Evolutionary conservation across 163 green algal species (phyloP).

Genomic region (Coccomyxa subellipsoidea): DNA sequence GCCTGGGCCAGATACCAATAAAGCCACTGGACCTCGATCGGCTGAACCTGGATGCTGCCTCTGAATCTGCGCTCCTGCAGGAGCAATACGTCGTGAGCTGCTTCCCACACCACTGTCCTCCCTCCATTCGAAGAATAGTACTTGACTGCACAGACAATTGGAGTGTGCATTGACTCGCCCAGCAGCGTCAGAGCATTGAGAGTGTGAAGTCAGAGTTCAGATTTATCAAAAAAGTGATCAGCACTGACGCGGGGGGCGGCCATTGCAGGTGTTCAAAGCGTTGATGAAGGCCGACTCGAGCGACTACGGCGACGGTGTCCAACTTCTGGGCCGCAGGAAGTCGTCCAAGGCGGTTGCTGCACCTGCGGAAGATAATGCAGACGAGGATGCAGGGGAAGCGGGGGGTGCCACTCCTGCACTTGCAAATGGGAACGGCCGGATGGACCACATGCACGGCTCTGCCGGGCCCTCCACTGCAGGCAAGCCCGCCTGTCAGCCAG

Average conservation of each 20-base stretch:
- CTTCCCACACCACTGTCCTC: neutral
- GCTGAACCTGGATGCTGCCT: neutral
- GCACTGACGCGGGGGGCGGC: neutral
- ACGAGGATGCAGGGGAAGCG: neutral
- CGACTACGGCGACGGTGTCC: neutral
- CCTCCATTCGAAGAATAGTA: neutral
- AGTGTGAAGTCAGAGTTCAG: no score
- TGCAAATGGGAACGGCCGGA: neutral
- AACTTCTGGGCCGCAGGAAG: neutral
- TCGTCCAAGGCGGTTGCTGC: neutral
- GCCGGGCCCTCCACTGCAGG: neutral
- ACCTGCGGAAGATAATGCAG: neutral
- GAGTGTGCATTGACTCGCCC: no score
- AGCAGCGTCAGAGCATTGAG: no score
- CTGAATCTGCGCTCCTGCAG: neutral
- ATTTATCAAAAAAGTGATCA: no score
- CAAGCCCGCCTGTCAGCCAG: neutral
- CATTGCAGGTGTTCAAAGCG: slow-evolving; percentile 5
- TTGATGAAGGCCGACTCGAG: slow-evolving; percentile 3
- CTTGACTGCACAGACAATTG: neutral
- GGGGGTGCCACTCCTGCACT: neutral
- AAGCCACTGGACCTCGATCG: neutral
- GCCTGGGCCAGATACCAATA: neutral
- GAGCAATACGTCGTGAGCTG: neutral
- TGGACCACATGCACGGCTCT: neutral